Percentiles rank a stretch among this genome's conserved stretches.
Evolutionary conservation across 345 rosid species (phyloP).

Genomic region (Corchorus capsularis): DNA sequence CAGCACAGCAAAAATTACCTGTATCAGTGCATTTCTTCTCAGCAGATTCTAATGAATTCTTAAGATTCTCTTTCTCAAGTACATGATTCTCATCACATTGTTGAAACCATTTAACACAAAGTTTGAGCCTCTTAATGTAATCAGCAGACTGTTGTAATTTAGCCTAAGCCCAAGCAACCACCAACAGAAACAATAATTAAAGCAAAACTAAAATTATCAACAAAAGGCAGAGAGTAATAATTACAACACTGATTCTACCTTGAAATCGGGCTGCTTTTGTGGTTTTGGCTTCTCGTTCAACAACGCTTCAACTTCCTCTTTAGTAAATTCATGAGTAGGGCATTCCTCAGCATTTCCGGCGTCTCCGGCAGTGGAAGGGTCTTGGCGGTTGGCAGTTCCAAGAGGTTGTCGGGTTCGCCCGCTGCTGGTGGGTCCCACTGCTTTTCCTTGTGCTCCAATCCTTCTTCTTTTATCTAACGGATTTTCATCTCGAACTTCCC

Average conservation of each 20-base stretch:
- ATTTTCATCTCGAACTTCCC: constrained; percentile 43
- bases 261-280: constrained; percentile 71
- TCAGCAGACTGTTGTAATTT: constrained; percentile 58
- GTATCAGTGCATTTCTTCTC: constrained; percentile 54
- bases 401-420: constrained; percentile 60
- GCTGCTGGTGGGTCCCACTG: constrained; percentile 33
- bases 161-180: constrained; percentile 42
- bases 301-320: constrained; percentile 77
- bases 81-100: constrained; percentile 59
- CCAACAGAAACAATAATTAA: not conserved
- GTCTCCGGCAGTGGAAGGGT: constrained; percentile 27
- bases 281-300: constrained; percentile 69
- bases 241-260: constrained; percentile 42
- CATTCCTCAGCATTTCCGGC: constrained; percentile 49
- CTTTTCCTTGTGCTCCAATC: constrained; percentile 42
- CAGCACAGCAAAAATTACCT: constrained; percentile 38
- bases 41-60: constrained; percentile 50
- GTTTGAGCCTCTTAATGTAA: constrained; percentile 66
- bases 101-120: constrained; percentile 77
- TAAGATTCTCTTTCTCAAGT: constrained; percentile 60
- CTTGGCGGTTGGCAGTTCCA: constrained; percentile 52
- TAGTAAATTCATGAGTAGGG: constrained; percentile 52
- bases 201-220: not conserved
- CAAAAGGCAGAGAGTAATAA: too few relatives aligned
- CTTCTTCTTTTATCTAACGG: constrained; percentile 73